A percentile compares a stretch with the other conserved stretches of the same genome.
These are phyloP conservation scores for Rostrohypoxylon terebratum DNA, from an alignment of 495 filamentous ascomycete species.

Conservation along the genomic window DNA sequence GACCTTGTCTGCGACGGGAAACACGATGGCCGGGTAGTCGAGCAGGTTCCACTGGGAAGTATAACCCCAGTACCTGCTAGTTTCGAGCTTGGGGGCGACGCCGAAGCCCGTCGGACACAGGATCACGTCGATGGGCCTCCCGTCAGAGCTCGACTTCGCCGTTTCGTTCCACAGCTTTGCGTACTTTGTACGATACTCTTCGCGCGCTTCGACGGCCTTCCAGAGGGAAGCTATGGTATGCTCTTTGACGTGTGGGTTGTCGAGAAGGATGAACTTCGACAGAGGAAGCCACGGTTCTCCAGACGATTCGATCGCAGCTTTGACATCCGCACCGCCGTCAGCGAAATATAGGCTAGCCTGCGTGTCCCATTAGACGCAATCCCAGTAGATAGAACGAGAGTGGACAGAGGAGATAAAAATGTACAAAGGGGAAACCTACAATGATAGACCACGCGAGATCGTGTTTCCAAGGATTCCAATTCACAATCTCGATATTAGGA, in stretches of 20 bases:
- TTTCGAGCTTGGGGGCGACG: slow-evolving; percentile 69
- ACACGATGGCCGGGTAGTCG: slow-evolving; percentile 71
- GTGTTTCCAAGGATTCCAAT: slow-evolving; percentile 75
- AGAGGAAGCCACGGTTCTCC: slow-evolving; percentile 68
- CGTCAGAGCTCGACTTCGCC: background rate
- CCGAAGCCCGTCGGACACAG: slow-evolving; percentile 72
- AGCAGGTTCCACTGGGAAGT: slow-evolving; percentile 80
- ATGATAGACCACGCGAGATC: slow-evolving; percentile 70
- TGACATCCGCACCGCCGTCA: slow-evolving; percentile 68
- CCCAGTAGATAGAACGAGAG: background rate
- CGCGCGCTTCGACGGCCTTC: slow-evolving; percentile 57
- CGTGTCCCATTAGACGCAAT: background rate
- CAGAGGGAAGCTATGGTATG: slow-evolving; percentile 54
- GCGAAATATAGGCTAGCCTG: slow-evolving; percentile 59
- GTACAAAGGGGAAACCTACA: slow-evolving; percentile 41
- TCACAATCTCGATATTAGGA: slow-evolving; percentile 66
- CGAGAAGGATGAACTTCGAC: slow-evolving; percentile 60
- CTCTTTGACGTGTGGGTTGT: slow-evolving; percentile 59
- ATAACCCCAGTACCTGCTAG: slow-evolving; percentile 76
- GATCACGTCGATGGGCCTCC: slow-evolving; percentile 71
- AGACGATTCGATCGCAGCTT: slow-evolving; percentile 60
- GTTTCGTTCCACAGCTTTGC: slow-evolving; percentile 69
- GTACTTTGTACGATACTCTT: slow-evolving; percentile 69
- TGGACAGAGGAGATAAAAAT: background rate
- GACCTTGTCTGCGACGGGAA: slow-evolving; percentile 62